Conservation (phyloP, 1,139 yeast species). For the Pichia sp. region DNA sequence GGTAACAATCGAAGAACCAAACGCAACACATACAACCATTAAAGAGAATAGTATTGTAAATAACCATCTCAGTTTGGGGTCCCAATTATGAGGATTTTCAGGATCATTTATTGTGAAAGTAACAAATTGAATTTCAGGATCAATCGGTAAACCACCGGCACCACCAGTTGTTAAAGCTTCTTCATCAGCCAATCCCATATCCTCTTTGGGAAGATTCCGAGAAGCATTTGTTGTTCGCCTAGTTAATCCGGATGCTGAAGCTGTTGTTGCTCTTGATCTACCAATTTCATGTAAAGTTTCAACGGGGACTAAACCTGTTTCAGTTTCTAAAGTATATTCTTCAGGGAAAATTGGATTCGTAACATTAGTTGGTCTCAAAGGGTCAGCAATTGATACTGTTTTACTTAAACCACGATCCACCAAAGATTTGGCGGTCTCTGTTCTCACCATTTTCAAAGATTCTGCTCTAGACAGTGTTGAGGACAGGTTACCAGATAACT, state of each 20-base stretch:
- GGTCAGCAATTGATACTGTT: constrained; percentile 46
- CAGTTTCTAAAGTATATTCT: constrained; percentile 81
- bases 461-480: constrained; percentile 29
- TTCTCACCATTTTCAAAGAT: constrained; percentile 36
- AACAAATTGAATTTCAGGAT: constrained; percentile 71
- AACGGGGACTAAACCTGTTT: constrained; percentile 79
- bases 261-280: constrained; percentile 36
- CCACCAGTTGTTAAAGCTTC: constrained; percentile 16
- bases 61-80: constrained; percentile 46
- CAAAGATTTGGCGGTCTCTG: constrained; percentile 67
- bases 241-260: constrained; percentile 19
- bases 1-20: constrained; percentile 85
- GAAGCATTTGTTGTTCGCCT: constrained; percentile 22
- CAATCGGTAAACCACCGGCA: constrained; percentile 30
- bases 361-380: constrained; percentile 52
- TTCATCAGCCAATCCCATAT: constrained; percentile 13
- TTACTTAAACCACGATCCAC: constrained; percentile 53
- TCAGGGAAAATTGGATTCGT: constrained; percentile 77
- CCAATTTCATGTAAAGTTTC: constrained; percentile 63
- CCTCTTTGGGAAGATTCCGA: background rate
- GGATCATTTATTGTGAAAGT: constrained; percentile 73
- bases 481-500: constrained; percentile 28
- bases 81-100: constrained; percentile 86
- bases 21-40: constrained; percentile 79
- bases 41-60: constrained; percentile 61